phyloP scores from a whole-genome alignment of 179 eudicot species.

The Silene vulgaris region DNA sequence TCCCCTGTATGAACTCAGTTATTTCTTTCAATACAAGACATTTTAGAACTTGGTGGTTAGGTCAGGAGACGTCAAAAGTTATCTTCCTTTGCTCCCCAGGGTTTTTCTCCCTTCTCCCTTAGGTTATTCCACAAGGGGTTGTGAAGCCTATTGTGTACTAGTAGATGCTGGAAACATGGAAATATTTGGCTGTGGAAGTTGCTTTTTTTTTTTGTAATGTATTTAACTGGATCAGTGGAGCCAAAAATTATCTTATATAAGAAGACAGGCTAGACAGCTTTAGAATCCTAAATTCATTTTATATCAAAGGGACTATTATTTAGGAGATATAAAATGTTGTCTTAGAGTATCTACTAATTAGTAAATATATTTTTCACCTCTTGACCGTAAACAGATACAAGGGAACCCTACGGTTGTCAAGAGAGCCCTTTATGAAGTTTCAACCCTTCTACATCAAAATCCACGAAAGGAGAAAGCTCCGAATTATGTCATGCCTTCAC shows the following conservation, averaged over 20 bases:
- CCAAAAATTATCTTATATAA: not conserved
- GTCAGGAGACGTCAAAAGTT: not conserved
- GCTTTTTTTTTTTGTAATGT: not conserved
- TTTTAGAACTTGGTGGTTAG: not conserved
- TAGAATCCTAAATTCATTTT: not conserved
- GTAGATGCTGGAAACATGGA: not conserved
- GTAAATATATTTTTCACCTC: not conserved
- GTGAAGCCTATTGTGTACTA: not conserved
- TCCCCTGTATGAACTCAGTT: not conserved
- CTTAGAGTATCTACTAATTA: not conserved
- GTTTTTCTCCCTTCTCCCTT: not conserved
- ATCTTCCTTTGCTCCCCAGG: not conserved
- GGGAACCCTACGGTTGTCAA: constrained; percentile 55
- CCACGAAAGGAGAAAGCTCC: constrained; percentile 72
- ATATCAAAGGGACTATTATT: not conserved
- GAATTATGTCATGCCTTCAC: constrained; percentile 33
- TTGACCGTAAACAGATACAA: constrained; percentile 45
- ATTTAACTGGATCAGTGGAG: not conserved
- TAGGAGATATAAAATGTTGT: not conserved
- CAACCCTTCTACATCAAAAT: constrained; percentile 71
- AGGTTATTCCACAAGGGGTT: not conserved
- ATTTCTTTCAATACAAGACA: not conserved
- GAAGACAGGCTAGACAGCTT: not conserved
- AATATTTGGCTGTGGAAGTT: not conserved
- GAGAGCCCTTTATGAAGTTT: constrained; percentile 68